phyloP scores from a whole-genome alignment of 2,329 filamentous ascomycete genomes.

The Zymoseptoria ardabiliae region DNA sequence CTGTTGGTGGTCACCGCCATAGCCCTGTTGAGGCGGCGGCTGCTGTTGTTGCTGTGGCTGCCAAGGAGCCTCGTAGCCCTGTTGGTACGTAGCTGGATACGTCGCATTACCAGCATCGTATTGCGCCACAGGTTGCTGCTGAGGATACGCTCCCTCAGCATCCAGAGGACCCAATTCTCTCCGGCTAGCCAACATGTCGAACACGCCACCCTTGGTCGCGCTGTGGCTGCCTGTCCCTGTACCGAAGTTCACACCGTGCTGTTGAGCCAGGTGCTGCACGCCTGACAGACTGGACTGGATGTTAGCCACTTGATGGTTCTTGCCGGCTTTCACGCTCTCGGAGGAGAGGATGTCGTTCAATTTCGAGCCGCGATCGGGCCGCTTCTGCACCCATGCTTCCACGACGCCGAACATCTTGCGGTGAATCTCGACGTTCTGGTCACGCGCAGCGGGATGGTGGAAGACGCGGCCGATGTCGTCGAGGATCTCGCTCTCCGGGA shows the following conservation, averaged over 20 bases:
- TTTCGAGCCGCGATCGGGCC: slow-evolving; percentile 56
- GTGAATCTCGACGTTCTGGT: slow-evolving; percentile 71
- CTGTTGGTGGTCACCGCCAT: slow-evolving; percentile 14
- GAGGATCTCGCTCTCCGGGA: slow-evolving; percentile 75
- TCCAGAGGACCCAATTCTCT: slow-evolving; percentile 3
- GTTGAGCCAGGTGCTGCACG: slow-evolving; percentile 19
- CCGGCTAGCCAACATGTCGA: slow-evolving; percentile 23
- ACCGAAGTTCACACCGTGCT: slow-evolving; percentile 15
- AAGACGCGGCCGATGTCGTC: slow-evolving; percentile 75
- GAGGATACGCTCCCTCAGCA: slow-evolving; percentile 17
- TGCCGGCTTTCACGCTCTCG: slow-evolving; percentile 72
- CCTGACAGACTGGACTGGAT: slow-evolving; percentile 20
- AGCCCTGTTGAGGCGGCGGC: slow-evolving; percentile 7
- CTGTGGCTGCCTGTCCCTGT: slow-evolving; percentile 20
- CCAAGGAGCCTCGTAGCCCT: slow-evolving; percentile 30
- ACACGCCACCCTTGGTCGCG: slow-evolving; percentile 23
- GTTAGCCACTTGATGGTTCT: slow-evolving; percentile 56
- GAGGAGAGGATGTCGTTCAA: slow-evolving; percentile 73
- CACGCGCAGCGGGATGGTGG: slow-evolving; percentile 80
- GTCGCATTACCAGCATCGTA: slow-evolving; percentile 24
- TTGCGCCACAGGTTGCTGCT: slow-evolving; percentile 19
- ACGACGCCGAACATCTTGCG: slow-evolving; percentile 84
- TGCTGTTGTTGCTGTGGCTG: slow-evolving; percentile 20
- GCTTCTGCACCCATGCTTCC: slow-evolving; percentile 67
- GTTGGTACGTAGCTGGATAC: slow-evolving; percentile 29